Base-by-base conservation (phyloP, 306 rosid species). In the Vigna nakashimae region DNA sequence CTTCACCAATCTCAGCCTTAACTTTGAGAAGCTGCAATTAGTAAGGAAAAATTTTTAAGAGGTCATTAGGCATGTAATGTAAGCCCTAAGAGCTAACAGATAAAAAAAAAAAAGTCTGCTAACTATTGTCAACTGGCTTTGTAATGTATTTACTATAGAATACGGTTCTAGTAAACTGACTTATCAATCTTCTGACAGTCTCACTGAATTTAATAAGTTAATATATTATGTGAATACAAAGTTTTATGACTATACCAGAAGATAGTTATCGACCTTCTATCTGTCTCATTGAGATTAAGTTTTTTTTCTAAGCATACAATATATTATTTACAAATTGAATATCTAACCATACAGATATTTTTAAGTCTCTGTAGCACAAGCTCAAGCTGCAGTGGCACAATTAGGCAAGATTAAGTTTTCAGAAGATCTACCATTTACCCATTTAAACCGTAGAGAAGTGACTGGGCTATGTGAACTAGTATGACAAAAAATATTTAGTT, bases 1-100 rank as follows among this genome's bases (percentile, higher is more conserved):
- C 91, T 85, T 89, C 91, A n/a, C 83, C 64, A 78, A 92, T 91
- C 79, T 95, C 97, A 49, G 88, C 79, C 79, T 92, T 95, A 83
- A 92, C 85, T 85, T 85, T 91, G 68, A 73, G 82, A 88, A 92
- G 91, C 98, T 95, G 64, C 55, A 79, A 78, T 74, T 69, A 85
- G 52, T 50, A 36, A 69, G 34, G 48, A 22, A 78, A 55, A 15
- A 8, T 20, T 80, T 34, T 34, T 34, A 57, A 77, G 56, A 49
- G 43, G 20, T 42, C 83, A 22, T 26, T 64, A 50, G 53, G 72
- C 56, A 50, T 62, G 73, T 67, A 69, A 50, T 68, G 73, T 67
- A 69, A 74, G 64, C 78, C 62, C 32, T 42, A 26, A 26, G n/a
- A 65, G 48, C 62, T 22, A 59, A 26, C 30, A 71, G 49, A 40